Evolutionary conservation across 805 yeast species (phyloP), one percentile per base, ranked within the genome.

Genomic region (Metschnikowia picachoensis): DNA sequence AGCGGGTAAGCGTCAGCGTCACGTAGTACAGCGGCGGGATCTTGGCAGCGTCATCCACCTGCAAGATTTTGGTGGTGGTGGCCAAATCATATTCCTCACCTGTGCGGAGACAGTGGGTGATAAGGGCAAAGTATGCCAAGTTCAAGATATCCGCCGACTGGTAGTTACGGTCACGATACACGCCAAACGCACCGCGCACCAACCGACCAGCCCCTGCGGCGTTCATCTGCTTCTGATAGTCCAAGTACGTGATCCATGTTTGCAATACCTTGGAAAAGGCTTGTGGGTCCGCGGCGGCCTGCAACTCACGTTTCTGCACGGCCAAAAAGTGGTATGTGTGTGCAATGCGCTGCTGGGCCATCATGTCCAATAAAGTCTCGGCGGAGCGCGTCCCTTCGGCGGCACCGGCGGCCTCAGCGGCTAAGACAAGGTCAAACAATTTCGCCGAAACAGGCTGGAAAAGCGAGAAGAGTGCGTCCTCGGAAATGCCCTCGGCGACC

Each of bases 101-200:
- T 13, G 61, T 60, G 6, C 52, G 47, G 28, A 60, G 39, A 44
- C 70, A 64, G 12, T 62, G 58, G 46, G 63, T 62, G 30, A 62
- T 65, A 44, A 62, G 69, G 12, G 72, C 63, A 47, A 63, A 72
- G 55, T 60, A 68, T 4, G 61, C 67, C 48, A 70, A 46, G 52
- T 63, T 62, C 30, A 49, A 39, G 25, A 58, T 39, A 35, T 56
- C 49, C 48, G 46, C 48, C 17, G 47, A 48, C 37, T 44, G 49
- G 53, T 39, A 55, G 27, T 47, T 51, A n/a, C 51, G 40, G 30
- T 51, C 55, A 8, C 43, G 37, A 43, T 48, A 47, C 27, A 28
- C 31, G 11, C 43, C 47, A 34, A 43, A 49, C 11, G 45, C 39
- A 33, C 43, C 48, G 29, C 38, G 36, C 42, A 46, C 30, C 32